These are phyloP conservation scores for Lathyrus sativus DNA, from an alignment of 306 rosid genomes.

Conservation along the genomic window DNA sequence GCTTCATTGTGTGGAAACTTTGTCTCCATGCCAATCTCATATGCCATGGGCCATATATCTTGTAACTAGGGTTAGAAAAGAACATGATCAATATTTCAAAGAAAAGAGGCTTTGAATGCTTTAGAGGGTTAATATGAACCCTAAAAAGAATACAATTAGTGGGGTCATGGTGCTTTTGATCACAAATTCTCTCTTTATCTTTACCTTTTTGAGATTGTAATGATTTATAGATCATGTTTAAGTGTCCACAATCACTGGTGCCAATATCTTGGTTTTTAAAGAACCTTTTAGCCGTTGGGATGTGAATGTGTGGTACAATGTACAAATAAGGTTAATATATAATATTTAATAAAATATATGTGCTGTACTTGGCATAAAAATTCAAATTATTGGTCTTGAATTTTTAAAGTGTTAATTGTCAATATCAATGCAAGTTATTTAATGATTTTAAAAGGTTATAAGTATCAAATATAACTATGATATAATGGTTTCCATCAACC, in stretches of 20 bases:
- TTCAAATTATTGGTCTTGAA: too few species aligned
- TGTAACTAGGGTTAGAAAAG: conserved; percentile 27
- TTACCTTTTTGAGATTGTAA: conserved; percentile 46
- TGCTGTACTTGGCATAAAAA: not conserved
- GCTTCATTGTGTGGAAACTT: conserved; percentile 76
- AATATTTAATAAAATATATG: not conserved
- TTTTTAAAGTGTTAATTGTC: too few species aligned
- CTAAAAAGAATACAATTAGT: conserved; percentile 71
- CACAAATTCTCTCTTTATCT: conserved; percentile 50
- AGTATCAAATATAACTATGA: too few species aligned
- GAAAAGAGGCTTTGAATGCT: conserved; percentile 52
- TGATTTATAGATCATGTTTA: conserved; percentile 56
- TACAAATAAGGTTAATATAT: not conserved
- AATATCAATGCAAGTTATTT: too few species aligned
- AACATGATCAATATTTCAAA: conserved; percentile 39
- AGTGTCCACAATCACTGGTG: conserved; percentile 42
- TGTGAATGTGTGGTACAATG: conserved; percentile 36
- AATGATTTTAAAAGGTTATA: too few species aligned
- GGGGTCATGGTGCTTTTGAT: conserved; percentile 55
- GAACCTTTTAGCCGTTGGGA: conserved; percentile 61
- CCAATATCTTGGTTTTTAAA: conserved; percentile 56
- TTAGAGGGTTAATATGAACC: conserved; percentile 53
- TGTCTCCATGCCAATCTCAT: conserved; percentile 67
- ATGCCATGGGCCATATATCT: conserved; percentile 33
- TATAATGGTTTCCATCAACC: too few species aligned